Evolutionary conservation across 345 rosid genomes (phyloP).

Genomic region (Euphorbia tirucalli): DNA sequence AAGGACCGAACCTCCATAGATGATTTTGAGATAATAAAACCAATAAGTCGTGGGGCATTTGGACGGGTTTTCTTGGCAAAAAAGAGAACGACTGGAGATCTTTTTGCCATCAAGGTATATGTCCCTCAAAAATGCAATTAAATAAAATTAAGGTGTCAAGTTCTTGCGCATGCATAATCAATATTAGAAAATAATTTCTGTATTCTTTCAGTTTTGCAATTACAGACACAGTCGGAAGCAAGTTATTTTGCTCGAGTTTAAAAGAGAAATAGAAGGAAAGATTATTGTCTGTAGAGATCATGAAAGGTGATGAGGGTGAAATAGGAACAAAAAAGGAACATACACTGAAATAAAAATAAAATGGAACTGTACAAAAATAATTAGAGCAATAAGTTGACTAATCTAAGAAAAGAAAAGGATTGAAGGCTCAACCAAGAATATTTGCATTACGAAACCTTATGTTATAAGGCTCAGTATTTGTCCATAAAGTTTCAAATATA

Average conservation of each 20-base stretch:
- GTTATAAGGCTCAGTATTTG: neutral
- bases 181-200: neutral
- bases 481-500: no score
- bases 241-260: neutral
- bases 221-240: neutral
- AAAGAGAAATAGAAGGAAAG: neutral
- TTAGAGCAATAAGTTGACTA: neutral
- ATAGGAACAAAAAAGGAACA: neutral
- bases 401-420: neutral
- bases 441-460: neutral
- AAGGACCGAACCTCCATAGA: slow-evolving; percentile 96
- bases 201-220: neutral
- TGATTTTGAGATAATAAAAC: slow-evolving; percentile 98
- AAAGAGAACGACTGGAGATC: slow-evolving; percentile 97
- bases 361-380: neutral
- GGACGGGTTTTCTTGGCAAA: slow-evolving; percentile 97
- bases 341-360: no score
- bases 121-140: neutral
- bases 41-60: slow-evolving; percentile 99
- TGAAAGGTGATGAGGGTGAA: neutral
- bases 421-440: neutral
- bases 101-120: slow-evolving; percentile 90
- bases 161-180: neutral
- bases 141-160: neutral
- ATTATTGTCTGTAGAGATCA: neutral